phyloP scores from a whole-genome alignment of 805 yeast genomes.

The Saccharomycopsis vini region DNA sequence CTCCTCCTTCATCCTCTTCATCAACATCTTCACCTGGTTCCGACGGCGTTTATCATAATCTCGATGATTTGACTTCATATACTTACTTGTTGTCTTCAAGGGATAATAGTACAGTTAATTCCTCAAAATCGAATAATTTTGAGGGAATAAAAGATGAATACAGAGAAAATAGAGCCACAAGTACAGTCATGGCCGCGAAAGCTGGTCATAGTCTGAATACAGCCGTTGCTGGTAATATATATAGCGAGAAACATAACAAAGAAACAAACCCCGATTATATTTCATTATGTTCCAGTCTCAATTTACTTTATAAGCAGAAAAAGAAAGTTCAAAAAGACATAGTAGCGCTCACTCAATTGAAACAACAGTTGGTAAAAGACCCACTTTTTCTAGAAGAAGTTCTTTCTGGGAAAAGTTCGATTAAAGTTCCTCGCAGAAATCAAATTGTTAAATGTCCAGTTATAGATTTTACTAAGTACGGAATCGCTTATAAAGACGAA shows the following conservation, averaged over 20 bases:
- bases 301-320: conserved; percentile 12
- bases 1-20: conserved; percentile 9
- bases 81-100: too few relatives aligned
- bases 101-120: too few relatives aligned
- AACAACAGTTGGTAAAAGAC: conserved; percentile 8
- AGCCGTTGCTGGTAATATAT: not conserved
- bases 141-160: not conserved
- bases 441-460: conserved; percentile 15
- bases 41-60: not conserved
- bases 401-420: not conserved
- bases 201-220: not conserved
- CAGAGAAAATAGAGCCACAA: not conserved
- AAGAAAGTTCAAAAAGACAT: conserved; percentile 14
- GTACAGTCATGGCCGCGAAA: conserved; percentile 21
- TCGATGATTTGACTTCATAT: too few relatives aligned
- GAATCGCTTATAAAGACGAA: conserved; percentile 10
- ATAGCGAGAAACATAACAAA: not conserved
- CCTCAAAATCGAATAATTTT: too few relatives aligned
- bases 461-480: conserved; percentile 17
- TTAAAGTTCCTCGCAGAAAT: conserved; percentile 14
- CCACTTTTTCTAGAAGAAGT: not conserved
- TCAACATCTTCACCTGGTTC: not conserved
- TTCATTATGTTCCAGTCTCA: conserved; percentile 14
- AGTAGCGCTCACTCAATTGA: conserved; percentile 8
- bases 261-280: conserved; percentile 16